Percentiles rank a stretch among this genome's conserved stretches.
Conservation (phyloP, 192 early-diverging fungal genomes). For the Coemansia sp. region DNA sequence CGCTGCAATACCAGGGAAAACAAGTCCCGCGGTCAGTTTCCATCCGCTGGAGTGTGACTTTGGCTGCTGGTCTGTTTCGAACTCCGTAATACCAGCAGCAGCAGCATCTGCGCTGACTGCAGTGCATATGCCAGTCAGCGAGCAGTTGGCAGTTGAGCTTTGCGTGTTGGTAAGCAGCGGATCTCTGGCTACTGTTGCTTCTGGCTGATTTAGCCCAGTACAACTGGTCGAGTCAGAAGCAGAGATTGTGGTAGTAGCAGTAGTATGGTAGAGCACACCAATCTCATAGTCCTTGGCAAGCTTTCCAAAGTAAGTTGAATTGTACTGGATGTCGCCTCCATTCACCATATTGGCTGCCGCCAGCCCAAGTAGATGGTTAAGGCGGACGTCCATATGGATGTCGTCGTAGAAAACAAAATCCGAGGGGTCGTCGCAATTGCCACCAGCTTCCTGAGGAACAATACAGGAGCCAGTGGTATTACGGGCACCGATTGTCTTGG, state of each 20-base stretch:
- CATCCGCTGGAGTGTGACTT: neutral
- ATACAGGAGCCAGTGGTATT: slow-evolving; percentile 29
- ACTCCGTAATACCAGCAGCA: neutral
- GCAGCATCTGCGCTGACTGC: neutral
- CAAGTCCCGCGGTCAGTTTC: neutral
- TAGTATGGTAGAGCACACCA: slow-evolving; percentile 25
- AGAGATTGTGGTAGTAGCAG: slow-evolving; percentile 10
- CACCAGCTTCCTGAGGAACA: neutral
- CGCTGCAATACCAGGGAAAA: neutral
- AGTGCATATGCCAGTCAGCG: slow-evolving; percentile 19
- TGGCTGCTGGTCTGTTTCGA: neutral
- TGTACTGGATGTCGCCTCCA: slow-evolving; percentile 24
- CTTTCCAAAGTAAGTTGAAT: slow-evolving; percentile 12
- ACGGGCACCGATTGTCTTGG: slow-evolving; percentile 17
- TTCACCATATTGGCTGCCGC: slow-evolving; percentile 17
- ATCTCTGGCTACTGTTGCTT: slow-evolving; percentile 8
- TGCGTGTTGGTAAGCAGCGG: slow-evolving; percentile 19
- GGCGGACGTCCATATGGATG: slow-evolving; percentile 29
- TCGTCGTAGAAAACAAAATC: slow-evolving; percentile 32
- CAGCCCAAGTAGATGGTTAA: slow-evolving; percentile 27
- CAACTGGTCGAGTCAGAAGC: neutral
- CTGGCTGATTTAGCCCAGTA: neutral
- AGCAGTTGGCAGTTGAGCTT: slow-evolving; percentile 18
- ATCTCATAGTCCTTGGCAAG: slow-evolving; percentile 30
- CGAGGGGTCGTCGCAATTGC: slow-evolving; percentile 15